Conservation (phyloP, 495 filamentous ascomycete species). For the Filosporella fistucella region DNA sequence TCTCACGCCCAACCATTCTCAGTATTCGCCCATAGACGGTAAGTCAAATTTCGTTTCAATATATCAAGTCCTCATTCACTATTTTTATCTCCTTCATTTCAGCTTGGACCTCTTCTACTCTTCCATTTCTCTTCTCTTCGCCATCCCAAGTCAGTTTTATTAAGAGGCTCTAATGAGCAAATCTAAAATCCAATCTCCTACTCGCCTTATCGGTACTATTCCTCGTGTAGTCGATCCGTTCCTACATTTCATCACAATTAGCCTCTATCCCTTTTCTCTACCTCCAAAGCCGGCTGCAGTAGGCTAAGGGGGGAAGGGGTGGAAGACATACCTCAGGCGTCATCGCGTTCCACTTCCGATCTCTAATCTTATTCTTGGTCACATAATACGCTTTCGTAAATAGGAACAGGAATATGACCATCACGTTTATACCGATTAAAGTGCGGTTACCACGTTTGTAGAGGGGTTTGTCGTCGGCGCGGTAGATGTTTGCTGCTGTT, state of each 20-base stretch:
- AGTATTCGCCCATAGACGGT: no score
- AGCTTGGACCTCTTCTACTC: no score
- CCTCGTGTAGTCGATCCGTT: constrained; percentile 31
- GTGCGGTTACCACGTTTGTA: constrained; percentile 38
- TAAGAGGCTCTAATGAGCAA: no score
- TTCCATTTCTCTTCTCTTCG: no score
- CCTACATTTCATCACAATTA: constrained; percentile 33
- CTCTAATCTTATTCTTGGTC: constrained; percentile 35
- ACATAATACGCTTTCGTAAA: constrained; percentile 40
- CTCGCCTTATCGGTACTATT: constrained; percentile 34
- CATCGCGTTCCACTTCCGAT: constrained; percentile 34
- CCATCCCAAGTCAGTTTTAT: no score
- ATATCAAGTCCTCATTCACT: no score
- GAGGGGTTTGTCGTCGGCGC: constrained; percentile 42
- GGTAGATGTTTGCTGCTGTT: constrained; percentile 49
- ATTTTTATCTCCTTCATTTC: no score
- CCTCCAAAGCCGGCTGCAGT: no score
- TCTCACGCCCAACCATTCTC: no score
- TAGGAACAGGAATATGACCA: constrained; percentile 25
- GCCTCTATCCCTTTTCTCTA: constrained; percentile 30
- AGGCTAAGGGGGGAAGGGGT: no score
- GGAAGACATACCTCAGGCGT: constrained; percentile 14
- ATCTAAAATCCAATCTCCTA: constrained; percentile 41
- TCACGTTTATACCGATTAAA: constrained; percentile 20
- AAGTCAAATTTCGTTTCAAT: no score